These are phyloP conservation scores for Teunomyces aglyptinius DNA, from an alignment of 805 yeast genomes.

Conservation along the genomic window DNA sequence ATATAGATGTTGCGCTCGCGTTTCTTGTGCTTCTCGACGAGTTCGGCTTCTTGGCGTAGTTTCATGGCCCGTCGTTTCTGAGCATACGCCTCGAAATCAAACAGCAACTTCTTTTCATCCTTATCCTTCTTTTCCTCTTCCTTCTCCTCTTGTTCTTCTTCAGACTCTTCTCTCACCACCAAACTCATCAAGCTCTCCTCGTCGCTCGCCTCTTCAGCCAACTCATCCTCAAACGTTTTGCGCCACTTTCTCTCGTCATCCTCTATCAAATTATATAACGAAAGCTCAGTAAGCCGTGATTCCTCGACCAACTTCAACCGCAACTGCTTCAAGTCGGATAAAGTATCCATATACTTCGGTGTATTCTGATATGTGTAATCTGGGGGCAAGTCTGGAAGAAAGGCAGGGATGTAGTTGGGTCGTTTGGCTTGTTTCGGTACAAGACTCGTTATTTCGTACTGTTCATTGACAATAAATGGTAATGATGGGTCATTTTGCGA, in stretches of 20 bases:
- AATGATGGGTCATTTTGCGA: slow-evolving; percentile 4
- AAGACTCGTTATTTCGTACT: slow-evolving; percentile 50
- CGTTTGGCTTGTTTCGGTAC: slow-evolving; percentile 48
- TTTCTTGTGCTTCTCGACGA: slow-evolving; percentile 16
- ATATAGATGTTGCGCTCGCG: slow-evolving; percentile 32
- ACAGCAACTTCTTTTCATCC: slow-evolving; percentile 15
- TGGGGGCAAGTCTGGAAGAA: slow-evolving; percentile 90
- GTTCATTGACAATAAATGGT: slow-evolving; percentile 52
- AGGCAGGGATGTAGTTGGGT: slow-evolving; percentile 57
- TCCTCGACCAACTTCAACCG: slow-evolving; percentile 75
- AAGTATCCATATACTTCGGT: slow-evolving; percentile 59
- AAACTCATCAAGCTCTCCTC: slow-evolving; percentile 4
- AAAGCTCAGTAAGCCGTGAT: slow-evolving; percentile 75
- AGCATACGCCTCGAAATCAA: slow-evolving; percentile 62
- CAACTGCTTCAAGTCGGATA: slow-evolving; percentile 68
- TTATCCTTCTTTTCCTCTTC: background rate
- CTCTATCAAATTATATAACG: slow-evolving; percentile 59
- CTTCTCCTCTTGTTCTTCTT: slow-evolving; percentile 2
- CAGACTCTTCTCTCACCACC: background rate
- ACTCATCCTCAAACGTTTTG: slow-evolving; percentile 24
- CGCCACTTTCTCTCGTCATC: slow-evolving; percentile 34
- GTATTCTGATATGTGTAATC: slow-evolving; percentile 87
- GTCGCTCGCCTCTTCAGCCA: slow-evolving; percentile 16
- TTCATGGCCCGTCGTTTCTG: slow-evolving; percentile 32
- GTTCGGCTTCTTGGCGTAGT: slow-evolving; percentile 9